Percentiles rank a stretch among this genome's conserved stretches.
phyloP scores from a whole-genome alignment of 2,329 filamentous ascomycete species.

The Pezicula radicicola region DNA sequence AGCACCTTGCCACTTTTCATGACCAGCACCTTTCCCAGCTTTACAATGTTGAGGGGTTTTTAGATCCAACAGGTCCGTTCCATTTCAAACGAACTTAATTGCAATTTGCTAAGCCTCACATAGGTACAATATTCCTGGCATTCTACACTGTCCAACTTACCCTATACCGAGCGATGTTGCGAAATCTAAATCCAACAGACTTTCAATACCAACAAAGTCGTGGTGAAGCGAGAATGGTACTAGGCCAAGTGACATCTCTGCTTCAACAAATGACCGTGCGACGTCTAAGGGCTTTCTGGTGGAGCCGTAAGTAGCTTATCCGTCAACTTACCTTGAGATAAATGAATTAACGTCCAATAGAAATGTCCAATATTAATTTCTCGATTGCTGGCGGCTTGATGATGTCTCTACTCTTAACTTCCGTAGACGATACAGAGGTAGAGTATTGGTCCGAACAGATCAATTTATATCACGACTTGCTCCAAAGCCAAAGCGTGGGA shows the following conservation, averaged over 20 bases:
- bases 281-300: conserved; percentile 7
- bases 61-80: conserved; percentile 3
- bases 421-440: conserved; percentile 4
- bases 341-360: background rate
- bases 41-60: background rate
- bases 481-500: conserved; percentile 1
- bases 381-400: conserved; percentile 7
- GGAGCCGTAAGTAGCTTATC: conserved; percentile 4
- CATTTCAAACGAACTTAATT: background rate
- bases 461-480: conserved; percentile 1
- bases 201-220: background rate
- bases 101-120: background rate
- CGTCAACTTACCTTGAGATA: background rate
- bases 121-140: conserved; percentile 6
- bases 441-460: conserved; percentile 6
- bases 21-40: background rate
- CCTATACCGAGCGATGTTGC: conserved; percentile 3
- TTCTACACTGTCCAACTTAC: conserved; percentile 4
- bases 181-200: background rate
- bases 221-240: background rate
- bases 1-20: background rate
- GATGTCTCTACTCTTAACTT: conserved; percentile 5
- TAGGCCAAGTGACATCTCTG: background rate
- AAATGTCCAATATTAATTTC: conserved; percentile 6
- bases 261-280: conserved; percentile 3